Evolutionary conservation across 257 asterid genomes (phyloP), one percentile per base, ranked within the genome.

Genomic region (Pogostemon cablin): DNA sequence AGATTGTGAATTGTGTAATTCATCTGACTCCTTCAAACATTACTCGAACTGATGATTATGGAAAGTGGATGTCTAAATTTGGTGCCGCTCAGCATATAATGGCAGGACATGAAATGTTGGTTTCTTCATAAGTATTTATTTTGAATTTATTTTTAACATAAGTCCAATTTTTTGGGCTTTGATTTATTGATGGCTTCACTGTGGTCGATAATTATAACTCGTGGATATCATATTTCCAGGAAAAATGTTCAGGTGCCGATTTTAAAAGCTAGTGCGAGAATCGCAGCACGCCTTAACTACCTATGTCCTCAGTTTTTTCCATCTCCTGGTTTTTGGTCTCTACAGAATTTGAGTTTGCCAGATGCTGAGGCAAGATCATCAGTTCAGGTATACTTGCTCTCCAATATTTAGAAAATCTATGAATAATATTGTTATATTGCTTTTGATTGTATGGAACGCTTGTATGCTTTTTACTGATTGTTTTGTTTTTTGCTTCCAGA

Each of bases 21-120:
- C 99, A 95, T 82, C 61, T 91, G 56, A 85, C 92, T 74, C 97
- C 98, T 53, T 70, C 89, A 17, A 55, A 58, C 60, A 76, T 95
- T 56, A 69, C 90, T 64, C 79, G 68, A 72, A 78, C 89, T 20
- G 74, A 79, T 8, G 89, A 81, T 50, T 95, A 95, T 77, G 87
- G 73, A 70, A 81, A 20, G 46, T 95, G 98, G 98, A 95, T 91
- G 96, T 85, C 89, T 49, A 88, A 79, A 78, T 91, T 95, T 71
- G 89, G 91, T 39, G 89, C 75, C 62, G 96, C 98, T 59, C 93
- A 88, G 79, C 99, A 95, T 79, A 86, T 95, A 81, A 85, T 95
- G 97, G 99, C 98, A 54, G 97, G 99, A 70, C 99, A 95, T 81
- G 91, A 89, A 79, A 81, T 72, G 98, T 93, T 72, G 67, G 98